Base-by-base conservation (phyloP, 140 eudicot species). In the Erigeron philadelphicus region DNA sequence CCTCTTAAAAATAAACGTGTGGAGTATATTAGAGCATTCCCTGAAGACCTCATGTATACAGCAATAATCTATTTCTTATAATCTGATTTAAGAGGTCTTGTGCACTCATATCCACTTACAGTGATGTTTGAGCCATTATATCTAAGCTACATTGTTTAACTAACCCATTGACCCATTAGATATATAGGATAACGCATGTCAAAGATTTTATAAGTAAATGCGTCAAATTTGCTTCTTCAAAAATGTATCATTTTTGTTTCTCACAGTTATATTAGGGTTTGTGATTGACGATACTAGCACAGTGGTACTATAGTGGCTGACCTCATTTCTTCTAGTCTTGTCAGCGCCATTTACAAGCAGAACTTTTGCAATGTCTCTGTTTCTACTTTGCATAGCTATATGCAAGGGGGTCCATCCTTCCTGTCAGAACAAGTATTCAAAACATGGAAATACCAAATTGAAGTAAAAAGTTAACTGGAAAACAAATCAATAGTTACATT, bases 401-500 rank as follows among this genome's bases (percentile, higher is more conserved):
- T 92, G 98, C 76, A 86, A 81, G 3, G 96, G 95, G 16, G 95
- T 86, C 98, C 98, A 92, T 67, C 98, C 98, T 73, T 86, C 98
- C 98, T 92, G 77, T 38, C 59, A 47, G 56, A 9, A 52, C 12
- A 74, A 16, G 10, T 64, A 57, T 52, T 57, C 35, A 49, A 58
- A 8, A 48, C 1, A 46, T 9, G 31, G 0, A 52, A 60, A 60
- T 10, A 67, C 41, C 23, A 61, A 12, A 40, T 21, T 10, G n/a
- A 66, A 66, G 10, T 11, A 9, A 23, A 42, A 43, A 15, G n/a
- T 18, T n/a, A 41, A 18, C 15, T 52, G 6, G 31, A 35, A 64
- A 76, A 40, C 7, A 15, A n/a, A 70, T 19, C 7, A 18, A 55
- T 11, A 75, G 86, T 86, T 76, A 92, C 96, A 66, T 86, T 84